Conservation (phyloP, 139 green algal species). For the Haematococcus lacustris region DNA sequence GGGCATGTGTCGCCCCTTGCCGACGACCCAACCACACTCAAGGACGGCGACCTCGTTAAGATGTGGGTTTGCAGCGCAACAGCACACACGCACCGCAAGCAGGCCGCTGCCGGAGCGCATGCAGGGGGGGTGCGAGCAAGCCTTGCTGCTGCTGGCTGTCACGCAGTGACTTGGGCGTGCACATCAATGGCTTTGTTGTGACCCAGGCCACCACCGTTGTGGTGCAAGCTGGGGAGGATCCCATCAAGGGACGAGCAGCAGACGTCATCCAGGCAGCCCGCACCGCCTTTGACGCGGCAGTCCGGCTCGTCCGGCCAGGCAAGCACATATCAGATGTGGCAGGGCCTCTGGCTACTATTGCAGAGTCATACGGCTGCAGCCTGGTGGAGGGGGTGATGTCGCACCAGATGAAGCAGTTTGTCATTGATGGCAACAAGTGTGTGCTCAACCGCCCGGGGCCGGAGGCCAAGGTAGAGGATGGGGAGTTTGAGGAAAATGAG, state of each 20-base stretch:
- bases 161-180: slow-evolving; percentile 83
- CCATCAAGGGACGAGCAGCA: slow-evolving; percentile 69
- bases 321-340: slow-evolving; percentile 68
- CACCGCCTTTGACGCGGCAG: slow-evolving; percentile 77
- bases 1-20: slow-evolving; percentile 83
- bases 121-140: too few relatives aligned
- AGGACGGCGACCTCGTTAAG: slow-evolving; percentile 88
- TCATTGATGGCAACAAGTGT: slow-evolving; percentile 97
- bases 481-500: slow-evolving; percentile 93
- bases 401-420: slow-evolving; percentile 94
- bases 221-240: slow-evolving; percentile 20
- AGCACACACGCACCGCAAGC: background rate
- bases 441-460: slow-evolving; percentile 80
- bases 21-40: slow-evolving; percentile 64
- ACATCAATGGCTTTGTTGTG: slow-evolving; percentile 96
- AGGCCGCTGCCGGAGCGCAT: too few relatives aligned
- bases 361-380: slow-evolving; percentile 79
- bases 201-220: slow-evolving; percentile 80
- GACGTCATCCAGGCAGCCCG: slow-evolving; percentile 80
- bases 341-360: slow-evolving; percentile 59
- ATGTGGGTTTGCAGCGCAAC: slow-evolving; percentile 53
- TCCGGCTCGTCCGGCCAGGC: slow-evolving; percentile 85
- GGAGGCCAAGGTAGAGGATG: slow-evolving; percentile 83
- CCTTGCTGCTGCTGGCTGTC: too few relatives aligned
- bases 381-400: slow-evolving; percentile 92